These are phyloP conservation scores for Delitschia confertaspora DNA, from an alignment of 495 filamentous ascomycete genomes.

Conservation along the genomic window DNA sequence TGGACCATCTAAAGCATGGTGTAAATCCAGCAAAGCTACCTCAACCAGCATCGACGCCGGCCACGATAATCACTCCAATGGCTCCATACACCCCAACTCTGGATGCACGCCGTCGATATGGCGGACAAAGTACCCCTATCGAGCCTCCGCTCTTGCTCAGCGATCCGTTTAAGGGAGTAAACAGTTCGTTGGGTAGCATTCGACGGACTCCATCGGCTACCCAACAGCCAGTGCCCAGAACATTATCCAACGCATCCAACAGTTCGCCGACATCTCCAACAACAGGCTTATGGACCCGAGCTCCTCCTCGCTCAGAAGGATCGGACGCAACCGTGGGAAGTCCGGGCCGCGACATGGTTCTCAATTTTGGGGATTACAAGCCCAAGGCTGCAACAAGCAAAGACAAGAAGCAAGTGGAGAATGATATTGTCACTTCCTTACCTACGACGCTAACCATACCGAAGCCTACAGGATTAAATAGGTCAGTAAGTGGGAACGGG, in stretches of 20 bases:
- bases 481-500: slow-evolving; percentile 13
- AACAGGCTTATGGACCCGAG: slow-evolving; percentile 20
- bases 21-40: slow-evolving; percentile 28
- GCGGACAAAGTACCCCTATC: slow-evolving; percentile 9
- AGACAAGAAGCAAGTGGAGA: slow-evolving; percentile 9
- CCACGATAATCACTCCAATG: slow-evolving; percentile 12
- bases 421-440: slow-evolving; percentile 20
- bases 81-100: neutral
- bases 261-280: slow-evolving; percentile 13
- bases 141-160: slow-evolving; percentile 8
- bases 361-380: slow-evolving; percentile 35
- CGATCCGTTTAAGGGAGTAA: slow-evolving; percentile 19
- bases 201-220: slow-evolving; percentile 26
- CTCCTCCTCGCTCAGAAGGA: slow-evolving; percentile 10
- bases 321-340: slow-evolving; percentile 20
- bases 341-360: slow-evolving; percentile 38
- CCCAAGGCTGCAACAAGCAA: neutral
- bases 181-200: slow-evolving; percentile 31
- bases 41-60: slow-evolving; percentile 15
- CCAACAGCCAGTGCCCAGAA: slow-evolving; percentile 4
- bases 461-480: neutral
- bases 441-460: too few relatives aligned
- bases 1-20: slow-evolving; percentile 65
- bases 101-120: neutral
- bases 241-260: slow-evolving; percentile 28